A percentile compares a stretch with the other conserved stretches of the same genome.
Evolutionary conservation across 2,329 filamentous ascomycete genomes (phyloP).

Genomic region (Clonostachys solani): DNA sequence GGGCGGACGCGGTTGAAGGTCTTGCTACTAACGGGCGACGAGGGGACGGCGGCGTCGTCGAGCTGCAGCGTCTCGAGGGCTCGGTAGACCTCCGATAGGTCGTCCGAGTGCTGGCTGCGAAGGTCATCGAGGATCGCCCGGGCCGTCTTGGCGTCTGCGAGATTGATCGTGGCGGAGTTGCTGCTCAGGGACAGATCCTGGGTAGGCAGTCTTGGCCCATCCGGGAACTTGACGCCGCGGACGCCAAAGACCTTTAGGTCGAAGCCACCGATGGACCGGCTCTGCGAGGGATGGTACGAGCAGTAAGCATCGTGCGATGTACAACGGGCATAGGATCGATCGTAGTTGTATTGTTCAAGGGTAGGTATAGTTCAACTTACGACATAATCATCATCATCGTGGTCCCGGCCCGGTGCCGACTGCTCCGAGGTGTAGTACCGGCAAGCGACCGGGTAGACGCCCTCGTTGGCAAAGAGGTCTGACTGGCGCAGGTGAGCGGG

Average conservation of each 20-base stretch:
- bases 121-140: constrained; percentile 32
- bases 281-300: constrained; percentile 30
- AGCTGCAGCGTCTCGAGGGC: constrained; percentile 18
- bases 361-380: neutral
- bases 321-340: constrained; percentile 6
- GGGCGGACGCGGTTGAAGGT: constrained; percentile 15
- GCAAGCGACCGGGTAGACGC: neutral
- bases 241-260: constrained; percentile 45
- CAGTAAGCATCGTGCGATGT: constrained; percentile 13
- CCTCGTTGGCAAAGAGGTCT: constrained; percentile 28
- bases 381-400: no score
- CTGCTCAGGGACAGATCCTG: constrained; percentile 44
- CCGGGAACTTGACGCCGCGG: constrained; percentile 31
- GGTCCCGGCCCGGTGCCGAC: neutral
- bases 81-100: constrained; percentile 23
- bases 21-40: constrained; percentile 24
- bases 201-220: constrained; percentile 19
- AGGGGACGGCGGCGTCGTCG: no score
- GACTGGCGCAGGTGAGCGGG: constrained; percentile 35
- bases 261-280: constrained; percentile 27
- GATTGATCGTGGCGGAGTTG: constrained; percentile 35
- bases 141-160: constrained; percentile 37
- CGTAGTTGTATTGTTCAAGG: neutral
- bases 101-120: constrained; percentile 26
- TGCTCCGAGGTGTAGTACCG: constrained; percentile 1